phyloP scores from a whole-genome alignment of 2,329 filamentous ascomycete genomes.

The Aspergillus carbonarius region DNA sequence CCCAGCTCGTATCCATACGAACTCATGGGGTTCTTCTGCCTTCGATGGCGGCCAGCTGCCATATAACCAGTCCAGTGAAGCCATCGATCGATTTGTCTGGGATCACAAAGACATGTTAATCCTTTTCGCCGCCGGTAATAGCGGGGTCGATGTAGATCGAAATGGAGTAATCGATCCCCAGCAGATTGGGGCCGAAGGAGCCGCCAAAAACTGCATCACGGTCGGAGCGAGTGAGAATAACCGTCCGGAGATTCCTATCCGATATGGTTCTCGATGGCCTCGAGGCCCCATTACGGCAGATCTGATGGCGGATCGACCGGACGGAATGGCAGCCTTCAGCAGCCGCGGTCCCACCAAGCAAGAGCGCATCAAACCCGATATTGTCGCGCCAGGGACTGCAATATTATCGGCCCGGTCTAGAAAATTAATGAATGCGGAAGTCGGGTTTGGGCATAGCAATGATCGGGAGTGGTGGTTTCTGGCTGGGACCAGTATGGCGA shows the following conservation, averaged over 20 bases:
- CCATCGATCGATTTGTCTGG: slow-evolving; percentile 1
- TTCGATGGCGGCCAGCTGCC: neutral
- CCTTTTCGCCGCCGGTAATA: neutral
- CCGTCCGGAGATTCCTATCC: neutral
- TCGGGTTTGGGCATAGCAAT: neutral
- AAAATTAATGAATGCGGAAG: neutral
- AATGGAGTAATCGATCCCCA: neutral
- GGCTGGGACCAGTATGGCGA: slow-evolving; percentile 2
- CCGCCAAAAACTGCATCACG: slow-evolving; percentile 7
- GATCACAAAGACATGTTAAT: slow-evolving; percentile 2
- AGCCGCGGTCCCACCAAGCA: slow-evolving; percentile 1
- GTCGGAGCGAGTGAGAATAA: slow-evolving; percentile 3
- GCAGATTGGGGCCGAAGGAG: neutral
- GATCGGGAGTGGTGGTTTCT: neutral
- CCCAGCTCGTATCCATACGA: slow-evolving; percentile 1
- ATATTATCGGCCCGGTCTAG: slow-evolving; percentile 1
- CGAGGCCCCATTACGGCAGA: neutral
- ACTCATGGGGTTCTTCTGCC: slow-evolving; percentile 1
- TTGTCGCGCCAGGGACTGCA: neutral
- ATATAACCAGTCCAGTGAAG: neutral
- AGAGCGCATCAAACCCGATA: neutral
- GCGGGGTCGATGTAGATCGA: neutral
- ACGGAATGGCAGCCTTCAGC: slow-evolving; percentile 1
- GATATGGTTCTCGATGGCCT: neutral
- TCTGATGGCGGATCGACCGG: neutral